phyloP scores from a whole-genome alignment of 768 basidiomycete species.

The Termitomyces sp. region DNA sequence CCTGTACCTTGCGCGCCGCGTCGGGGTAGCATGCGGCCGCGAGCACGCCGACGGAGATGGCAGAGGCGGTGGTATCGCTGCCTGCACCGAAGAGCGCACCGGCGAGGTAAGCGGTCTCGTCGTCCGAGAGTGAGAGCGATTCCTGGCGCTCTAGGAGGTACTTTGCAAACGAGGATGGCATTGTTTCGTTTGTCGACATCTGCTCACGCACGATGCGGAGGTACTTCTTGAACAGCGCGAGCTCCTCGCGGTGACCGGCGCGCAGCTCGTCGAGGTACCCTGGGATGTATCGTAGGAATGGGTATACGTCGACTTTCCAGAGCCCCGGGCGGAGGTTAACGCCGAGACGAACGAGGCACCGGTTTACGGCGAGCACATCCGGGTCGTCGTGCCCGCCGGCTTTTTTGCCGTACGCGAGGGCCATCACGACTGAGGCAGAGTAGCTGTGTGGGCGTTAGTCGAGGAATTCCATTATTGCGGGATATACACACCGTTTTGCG shows the following conservation, averaged over 20 bases:
- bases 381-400: conserved; percentile 40
- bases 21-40: conserved; percentile 53
- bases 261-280: conserved; percentile 56
- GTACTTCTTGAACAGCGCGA: conserved; percentile 49
- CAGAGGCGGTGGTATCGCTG: conserved; percentile 59
- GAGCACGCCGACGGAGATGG: conserved; percentile 51
- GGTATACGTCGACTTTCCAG: conserved; percentile 44
- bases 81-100: conserved; percentile 67
- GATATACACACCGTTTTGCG: conserved; percentile 27
- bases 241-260: conserved; percentile 51
- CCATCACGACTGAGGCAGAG: conserved; percentile 45
- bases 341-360: conserved; percentile 41
- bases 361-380: conserved; percentile 40
- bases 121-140: conserved; percentile 47
- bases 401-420: conserved; percentile 42
- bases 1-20: conserved; percentile 44
- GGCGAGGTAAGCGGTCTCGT: conserved; percentile 58
- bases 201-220: conserved; percentile 39
- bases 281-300: conserved; percentile 45
- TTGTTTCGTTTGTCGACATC: conserved; percentile 25
- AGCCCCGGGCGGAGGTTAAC: conserved; percentile 37
- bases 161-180: conserved; percentile 47
- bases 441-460: conserved; percentile 25
- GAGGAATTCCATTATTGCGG: neutral
- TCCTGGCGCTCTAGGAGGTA: conserved; percentile 53